Evolutionary conservation across 345 rosid species (phyloP), one percentile per base, ranked within the genome.

Genomic region (Anacardium occidentale): DNA sequence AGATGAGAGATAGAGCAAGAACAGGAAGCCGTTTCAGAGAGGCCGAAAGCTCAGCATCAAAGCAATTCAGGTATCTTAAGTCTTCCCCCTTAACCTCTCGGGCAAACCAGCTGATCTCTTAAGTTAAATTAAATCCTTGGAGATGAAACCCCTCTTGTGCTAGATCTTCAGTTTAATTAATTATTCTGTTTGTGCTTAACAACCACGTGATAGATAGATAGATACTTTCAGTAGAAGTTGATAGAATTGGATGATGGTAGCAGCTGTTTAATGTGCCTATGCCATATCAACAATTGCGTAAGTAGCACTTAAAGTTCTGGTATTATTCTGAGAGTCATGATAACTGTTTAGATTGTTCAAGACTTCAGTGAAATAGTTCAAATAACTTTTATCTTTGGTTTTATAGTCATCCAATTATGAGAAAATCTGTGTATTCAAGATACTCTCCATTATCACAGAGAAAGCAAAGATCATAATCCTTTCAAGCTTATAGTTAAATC

Each of bases 31-130:
- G 55, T 77, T 90, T 61, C 94, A 86, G 84, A 85, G 79, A 82
- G 91, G 98, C 70, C 81, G 97, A 73, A 83, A 81, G 80, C 90
- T 90, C 70, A 92, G 97, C 85, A 88, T 83, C 71, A 96, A 92
- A 78, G 91, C 94, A 13, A 92, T 92, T 64, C 96, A 92, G 69
- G 80, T n/a, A 83, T 81, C 85, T 85, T 78, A 85, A 80, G 84
- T 82, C 84, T 85, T 82, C 83, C 86, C 86, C 84, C 85, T 78
- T 80, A 78, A 82, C 88, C 88, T 82, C 88, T 85, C 88, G 86
- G 83, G 84, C 86, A 85, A 85, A 85, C 86, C 88, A 76, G 87
- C 86, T 29, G 9, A 8, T 50, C n/a, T n/a, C n/a, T n/a, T n/a
- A 32, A 34, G 42, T 59, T 58, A 47, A 42, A 42, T 55, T 26